Base-by-base conservation (phyloP, 768 basidiomycete genomes). In the Piloderma croceum region DNA sequence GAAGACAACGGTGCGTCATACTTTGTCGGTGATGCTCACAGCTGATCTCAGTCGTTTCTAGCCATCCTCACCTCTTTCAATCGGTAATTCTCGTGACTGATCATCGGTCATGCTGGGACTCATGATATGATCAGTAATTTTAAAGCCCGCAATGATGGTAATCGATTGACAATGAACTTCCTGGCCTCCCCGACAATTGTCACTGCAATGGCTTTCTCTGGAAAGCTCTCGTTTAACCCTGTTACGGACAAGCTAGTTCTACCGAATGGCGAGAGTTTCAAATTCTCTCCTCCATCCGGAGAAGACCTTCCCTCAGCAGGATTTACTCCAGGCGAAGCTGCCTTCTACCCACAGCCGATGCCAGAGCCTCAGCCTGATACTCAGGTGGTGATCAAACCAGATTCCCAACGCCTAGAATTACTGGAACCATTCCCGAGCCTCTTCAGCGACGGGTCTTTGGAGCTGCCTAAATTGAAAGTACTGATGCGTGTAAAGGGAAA, bases 31-130 rank as follows among this genome's bases (percentile, higher is more conserved):
- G 15, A 6, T 34, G n/a, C 41, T 20, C 41, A 51, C 22, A 42
- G 48, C 39, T 40, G 34, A 27, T 31, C 24, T 38, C 39, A 37
- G 25, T 7, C 12, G 6, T 25, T 24, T 23, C 10, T 45, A 96
- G 91, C 92, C 9, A 98, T 98, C 49, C 62, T 99, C 42, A 97
- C 94, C 1, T 96, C 91, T 27, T 98, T 98, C 75, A 98, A 99
- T 64, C 79, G 94, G 61, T 71, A 75, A 71, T 61, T 69, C 67
- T 20, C 18, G 18, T 12, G 34, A 25, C 17, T 24, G 15, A 22
- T 38, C 7, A 11, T 12, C 15, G 6, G 21, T 42, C 25, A 21
- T 15, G 12, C 6, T 9, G 3, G 34, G 39, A 34, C 52, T 36
- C 24, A 35, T 40, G 18, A 17, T 29, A 37, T 27, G 21, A 40